Percentiles rank a stretch among this genome's conserved stretches.
Conservation (phyloP, 1,284 basidiomycete species). For the Irpex sp. region DNA sequence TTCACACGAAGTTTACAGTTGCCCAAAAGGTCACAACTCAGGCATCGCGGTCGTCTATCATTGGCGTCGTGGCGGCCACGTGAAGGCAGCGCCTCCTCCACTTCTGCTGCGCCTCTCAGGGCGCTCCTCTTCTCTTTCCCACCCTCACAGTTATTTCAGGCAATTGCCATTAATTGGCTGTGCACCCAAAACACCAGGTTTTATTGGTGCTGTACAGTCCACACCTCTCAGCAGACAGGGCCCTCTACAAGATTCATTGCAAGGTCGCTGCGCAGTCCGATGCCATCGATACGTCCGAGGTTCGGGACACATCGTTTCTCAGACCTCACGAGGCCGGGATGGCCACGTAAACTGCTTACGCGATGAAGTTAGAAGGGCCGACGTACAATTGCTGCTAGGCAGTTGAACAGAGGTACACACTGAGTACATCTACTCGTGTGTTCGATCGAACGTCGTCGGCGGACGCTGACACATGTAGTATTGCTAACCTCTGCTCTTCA, state of each 20-base stretch:
- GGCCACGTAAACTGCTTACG: background rate
- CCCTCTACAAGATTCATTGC: background rate
- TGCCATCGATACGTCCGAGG: background rate
- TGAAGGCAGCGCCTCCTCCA: background rate
- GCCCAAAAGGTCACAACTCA: background rate
- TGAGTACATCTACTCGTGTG: too few species aligned
- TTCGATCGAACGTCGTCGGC: too few species aligned
- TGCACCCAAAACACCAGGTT: background rate
- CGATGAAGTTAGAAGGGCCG: background rate
- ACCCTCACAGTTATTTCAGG: too few species aligned
- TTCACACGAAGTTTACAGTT: background rate
- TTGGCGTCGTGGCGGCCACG: slow-evolving; percentile 8
- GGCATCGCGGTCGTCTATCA: background rate
- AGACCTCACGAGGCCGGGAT: background rate
- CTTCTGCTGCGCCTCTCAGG: background rate
- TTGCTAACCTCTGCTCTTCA: too few species aligned
- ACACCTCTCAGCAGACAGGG: too few species aligned
- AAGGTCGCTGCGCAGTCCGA: background rate
- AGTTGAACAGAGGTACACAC: too few species aligned
- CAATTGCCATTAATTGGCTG: too few species aligned
- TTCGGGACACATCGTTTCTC: background rate
- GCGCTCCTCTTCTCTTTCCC: background rate
- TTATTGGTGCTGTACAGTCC: background rate
- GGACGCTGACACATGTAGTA: too few species aligned
- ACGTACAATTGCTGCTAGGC: background rate